Base-by-base conservation (phyloP, 2,329 filamentous ascomycete genomes). In the Allantophomopsis lycopodina region DNA sequence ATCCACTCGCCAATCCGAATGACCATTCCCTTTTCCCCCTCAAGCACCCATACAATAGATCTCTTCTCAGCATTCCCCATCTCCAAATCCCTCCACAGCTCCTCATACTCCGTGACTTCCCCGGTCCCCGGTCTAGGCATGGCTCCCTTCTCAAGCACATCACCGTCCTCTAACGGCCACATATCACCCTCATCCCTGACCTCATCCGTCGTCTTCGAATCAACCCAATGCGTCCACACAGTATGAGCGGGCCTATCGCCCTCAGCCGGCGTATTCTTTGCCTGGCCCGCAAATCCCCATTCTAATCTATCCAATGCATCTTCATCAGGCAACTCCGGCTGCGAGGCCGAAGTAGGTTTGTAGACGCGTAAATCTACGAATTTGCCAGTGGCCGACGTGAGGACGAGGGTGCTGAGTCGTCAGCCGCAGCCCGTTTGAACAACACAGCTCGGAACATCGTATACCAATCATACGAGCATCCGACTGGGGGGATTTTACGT, bases 171-270 rank as follows among this genome's bases (percentile, higher is more conserved):
- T 35, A 49, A 47, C 4, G 47, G 41, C 4, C 37, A 40, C 46
- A 55, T 46, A 13, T 50, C 42, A 3, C 51, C 52, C 37, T 53
- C 47, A 38, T 55, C 52, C 36, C 50, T 45, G 38, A 54, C 52
- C 17, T 44, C 42, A 5, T 44, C 37, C 28, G 44, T 36, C 21
- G 36, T 45, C 28, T 44, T 40, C 13, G 20, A 41, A 23, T 42
- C 41, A 20, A 42, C 33, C 41, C 41, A 42, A 20, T 40, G 41
- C 8, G 44, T 42, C 49, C 44, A 51, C 20, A 44, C 41, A 12
- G 39, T 46, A 23, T 47, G 48, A 8, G 40, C 37, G 16, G 39
- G 38, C 35, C 6, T 41, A 17, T 20, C 38, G 5, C 21, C 11
- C 14, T 35, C 23, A 15, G 33, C 38, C 12, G 31, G 37, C 14